Base-by-base conservation (phyloP, 495 filamentous ascomycete species). In the Hypoxylon lienhwacheense region DNA sequence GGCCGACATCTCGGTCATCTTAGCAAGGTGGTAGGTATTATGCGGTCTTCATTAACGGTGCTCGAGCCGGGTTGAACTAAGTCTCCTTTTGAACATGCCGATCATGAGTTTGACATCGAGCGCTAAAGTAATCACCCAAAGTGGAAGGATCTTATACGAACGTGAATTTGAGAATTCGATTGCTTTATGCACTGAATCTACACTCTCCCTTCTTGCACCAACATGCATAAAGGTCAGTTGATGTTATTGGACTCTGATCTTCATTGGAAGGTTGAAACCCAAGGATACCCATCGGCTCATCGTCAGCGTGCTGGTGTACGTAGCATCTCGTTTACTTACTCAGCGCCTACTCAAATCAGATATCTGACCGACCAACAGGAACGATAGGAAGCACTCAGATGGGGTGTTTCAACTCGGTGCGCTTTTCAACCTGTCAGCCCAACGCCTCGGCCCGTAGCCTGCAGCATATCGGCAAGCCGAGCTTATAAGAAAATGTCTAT, bases 201-300 rank as follows among this genome's bases (percentile, higher is more conserved):
- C 12, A 32, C 36, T 43, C 44, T 53, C 17, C 34, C 25, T 14
- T 35, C 20, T 50, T 17, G 56, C 45, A 60, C 56, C 50, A 60
- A 60, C 56, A 60, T 60, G 50, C 56, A 60, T 50, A 45, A 45
- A 47, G 22, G 6, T 12, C 25, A 10, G 22, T 29, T 28, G 17
- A 40, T 26, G 36, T 14, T 7, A 53, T 49, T 45, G 43, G 33
- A 5, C 20, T n/a, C n/a, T n/a, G n/a, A n/a, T n/a, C n/a, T n/a
- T n/a, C n/a, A n/a, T n/a, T n/a, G n/a, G n/a, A n/a, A n/a, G n/a
- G n/a, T n/a, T n/a, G n/a, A n/a, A n/a, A n/a, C n/a, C n/a, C n/a
- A n/a, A n/a, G n/a, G n/a, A n/a, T n/a, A n/a, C n/a, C n/a, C n/a
- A n/a, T n/a, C n/a, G n/a, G n/a, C n/a, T n/a, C n/a, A n/a, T n/a